Evolutionary conservation across 768 basidiomycete species (phyloP).

Genomic region (Pleurotus sapidus): DNA sequence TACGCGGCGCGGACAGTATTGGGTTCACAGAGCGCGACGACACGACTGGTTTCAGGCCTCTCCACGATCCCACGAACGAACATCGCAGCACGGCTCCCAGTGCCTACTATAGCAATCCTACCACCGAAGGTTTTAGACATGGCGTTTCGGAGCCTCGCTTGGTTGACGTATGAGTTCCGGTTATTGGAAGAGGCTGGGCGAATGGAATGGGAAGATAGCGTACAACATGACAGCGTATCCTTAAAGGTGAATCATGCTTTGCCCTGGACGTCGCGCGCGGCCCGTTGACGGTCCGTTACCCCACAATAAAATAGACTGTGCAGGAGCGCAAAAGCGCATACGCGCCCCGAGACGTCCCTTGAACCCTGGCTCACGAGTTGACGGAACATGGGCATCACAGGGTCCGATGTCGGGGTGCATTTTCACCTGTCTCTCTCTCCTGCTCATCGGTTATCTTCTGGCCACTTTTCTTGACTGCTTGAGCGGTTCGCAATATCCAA

Average conservation of each 20-base stretch:
- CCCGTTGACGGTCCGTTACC: not conserved
- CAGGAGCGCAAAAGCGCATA: not conserved
- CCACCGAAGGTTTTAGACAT: slow-evolving; percentile 28
- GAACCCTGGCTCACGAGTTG: not conserved
- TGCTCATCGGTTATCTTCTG: not conserved
- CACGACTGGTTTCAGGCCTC: slow-evolving; percentile 31
- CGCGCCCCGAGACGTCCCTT: not conserved
- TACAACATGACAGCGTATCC: too few species aligned
- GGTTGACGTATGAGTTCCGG: too few species aligned
- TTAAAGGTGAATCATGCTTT: not conserved
- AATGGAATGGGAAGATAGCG: too few species aligned
- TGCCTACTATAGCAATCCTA: slow-evolving; percentile 40
- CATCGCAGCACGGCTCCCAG: slow-evolving; percentile 39
- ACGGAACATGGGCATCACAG: not conserved
- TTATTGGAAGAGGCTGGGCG: too few species aligned
- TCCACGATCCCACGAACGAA: slow-evolving; percentile 44
- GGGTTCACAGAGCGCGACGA: slow-evolving; percentile 47
- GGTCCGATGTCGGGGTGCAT: not conserved
- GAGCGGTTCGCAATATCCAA: not conserved
- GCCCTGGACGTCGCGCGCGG: not conserved
- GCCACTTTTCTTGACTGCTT: not conserved
- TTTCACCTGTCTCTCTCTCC: not conserved
- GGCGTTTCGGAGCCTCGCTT: not conserved
- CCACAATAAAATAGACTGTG: not conserved
- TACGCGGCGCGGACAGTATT: slow-evolving; percentile 42